phyloP scores from a whole-genome alignment of 2,329 filamentous ascomycete species.

The Penicillium glabrum region DNA sequence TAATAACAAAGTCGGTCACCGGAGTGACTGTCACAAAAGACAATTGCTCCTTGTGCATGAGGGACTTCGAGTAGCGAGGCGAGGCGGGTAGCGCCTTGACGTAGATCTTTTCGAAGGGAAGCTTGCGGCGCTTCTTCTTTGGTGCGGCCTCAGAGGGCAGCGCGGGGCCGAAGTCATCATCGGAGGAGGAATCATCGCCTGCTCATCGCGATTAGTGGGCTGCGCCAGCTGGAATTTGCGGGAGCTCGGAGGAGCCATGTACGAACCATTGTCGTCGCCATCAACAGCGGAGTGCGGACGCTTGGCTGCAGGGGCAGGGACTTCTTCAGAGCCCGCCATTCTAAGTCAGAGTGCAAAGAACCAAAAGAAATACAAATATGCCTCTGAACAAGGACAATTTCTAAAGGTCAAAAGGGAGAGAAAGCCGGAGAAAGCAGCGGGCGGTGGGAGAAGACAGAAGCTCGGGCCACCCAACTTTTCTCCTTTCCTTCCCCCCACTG shows the following conservation, averaged over 20 bases:
- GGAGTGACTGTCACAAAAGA: slow-evolving; percentile 86
- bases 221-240: slow-evolving; percentile 8
- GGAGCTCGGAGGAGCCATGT: neutral
- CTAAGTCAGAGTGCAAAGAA: neutral
- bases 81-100: slow-evolving; percentile 82
- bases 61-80: slow-evolving; percentile 82
- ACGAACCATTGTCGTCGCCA: slow-evolving; percentile 41
- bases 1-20: slow-evolving; percentile 91
- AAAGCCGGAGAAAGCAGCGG: slow-evolving; percentile 15
- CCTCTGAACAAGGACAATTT: neutral
- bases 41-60: slow-evolving; percentile 98
- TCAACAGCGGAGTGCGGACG: slow-evolving; percentile 59
- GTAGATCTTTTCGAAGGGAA: slow-evolving; percentile 95
- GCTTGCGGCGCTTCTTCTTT: slow-evolving; percentile 86
- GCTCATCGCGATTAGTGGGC: slow-evolving; percentile 12
- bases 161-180: slow-evolving; percentile 91
- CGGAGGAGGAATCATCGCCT: slow-evolving; percentile 60
- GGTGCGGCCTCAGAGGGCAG: slow-evolving; percentile 75
- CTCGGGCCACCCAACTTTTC: slow-evolving; percentile 29
- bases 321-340: slow-evolving; percentile 33
- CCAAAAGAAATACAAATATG: neutral
- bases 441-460: slow-evolving; percentile 23
- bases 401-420: neutral
- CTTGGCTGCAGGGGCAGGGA: slow-evolving; percentile 46
- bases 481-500: slow-evolving; percentile 27